Conservation (phyloP, 2,329 filamentous ascomycete species). For the Diaporthe australafricana region DNA sequence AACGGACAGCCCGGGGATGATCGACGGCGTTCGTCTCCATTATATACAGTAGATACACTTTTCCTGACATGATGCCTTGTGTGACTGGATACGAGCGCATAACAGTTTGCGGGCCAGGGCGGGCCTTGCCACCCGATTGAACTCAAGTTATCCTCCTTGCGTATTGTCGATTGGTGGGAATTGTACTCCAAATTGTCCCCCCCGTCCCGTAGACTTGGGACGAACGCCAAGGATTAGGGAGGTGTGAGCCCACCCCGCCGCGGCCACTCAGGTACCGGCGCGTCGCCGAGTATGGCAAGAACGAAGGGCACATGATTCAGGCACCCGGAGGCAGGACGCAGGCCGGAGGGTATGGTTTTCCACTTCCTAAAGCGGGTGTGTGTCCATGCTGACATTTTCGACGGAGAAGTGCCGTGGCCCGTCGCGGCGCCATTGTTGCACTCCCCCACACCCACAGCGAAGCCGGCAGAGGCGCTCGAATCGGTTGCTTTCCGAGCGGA, state of each 20-base stretch:
- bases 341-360: not conserved
- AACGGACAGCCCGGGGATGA: not conserved
- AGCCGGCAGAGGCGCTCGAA: not conserved
- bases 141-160: not conserved
- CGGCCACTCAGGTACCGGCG: slow-evolving; percentile 25
- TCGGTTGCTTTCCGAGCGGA: not conserved
- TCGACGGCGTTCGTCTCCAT: slow-evolving; percentile 5
- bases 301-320: slow-evolving; percentile 6
- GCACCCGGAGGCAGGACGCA: not conserved
- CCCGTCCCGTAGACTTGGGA: not conserved
- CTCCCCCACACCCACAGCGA: not conserved
- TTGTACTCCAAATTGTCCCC: not conserved
- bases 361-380: not conserved
- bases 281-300: not conserved
- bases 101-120: not conserved
- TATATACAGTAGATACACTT: slow-evolving; percentile 10
- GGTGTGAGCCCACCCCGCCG: not conserved
- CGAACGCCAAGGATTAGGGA: slow-evolving; percentile 8
- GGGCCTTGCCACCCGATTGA: not conserved
- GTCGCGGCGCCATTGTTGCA: not conserved
- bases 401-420: not conserved
- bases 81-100: not conserved
- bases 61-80: not conserved
- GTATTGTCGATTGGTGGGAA: slow-evolving; percentile 22
- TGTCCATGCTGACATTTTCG: not conserved